A percentile compares a stretch with the other conserved stretches of the same genome.
phyloP scores from a whole-genome alignment of 768 basidiomycete species.

The Kwoniella botswanensis region DNA sequence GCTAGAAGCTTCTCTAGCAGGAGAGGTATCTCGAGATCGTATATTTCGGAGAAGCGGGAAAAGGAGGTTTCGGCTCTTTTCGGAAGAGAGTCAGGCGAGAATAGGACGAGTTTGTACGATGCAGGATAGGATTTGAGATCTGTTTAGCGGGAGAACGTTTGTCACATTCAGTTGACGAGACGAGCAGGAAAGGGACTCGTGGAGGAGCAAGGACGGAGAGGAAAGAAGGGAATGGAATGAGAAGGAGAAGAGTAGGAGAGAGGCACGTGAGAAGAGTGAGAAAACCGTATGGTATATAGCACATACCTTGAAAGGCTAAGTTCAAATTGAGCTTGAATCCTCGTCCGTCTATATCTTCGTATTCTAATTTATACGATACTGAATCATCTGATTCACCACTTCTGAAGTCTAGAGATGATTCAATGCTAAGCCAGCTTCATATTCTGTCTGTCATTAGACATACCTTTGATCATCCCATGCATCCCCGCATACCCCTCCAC shows the following conservation, averaged over 20 bases:
- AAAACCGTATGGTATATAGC: too few species aligned
- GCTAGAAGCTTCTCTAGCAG: constrained; percentile 26
- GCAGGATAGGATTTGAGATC: constrained; percentile 28
- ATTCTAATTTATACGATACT: too few species aligned
- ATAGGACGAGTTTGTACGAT: constrained; percentile 15
- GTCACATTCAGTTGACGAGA: too few species aligned
- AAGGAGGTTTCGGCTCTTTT: constrained; percentile 21
- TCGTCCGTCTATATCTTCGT: too few species aligned
- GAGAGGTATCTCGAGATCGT: constrained; percentile 25
- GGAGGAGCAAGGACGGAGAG: not conserved
- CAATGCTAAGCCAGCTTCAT: too few species aligned
- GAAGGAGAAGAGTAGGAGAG: too few species aligned
- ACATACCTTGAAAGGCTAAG: too few species aligned
- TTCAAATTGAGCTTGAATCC: too few species aligned
- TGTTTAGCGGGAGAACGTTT: not conserved
- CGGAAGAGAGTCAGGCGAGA: constrained; percentile 2
- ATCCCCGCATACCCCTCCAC: constrained; percentile 45
- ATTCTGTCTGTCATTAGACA: constrained; percentile 1
- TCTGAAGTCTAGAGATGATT: too few species aligned
- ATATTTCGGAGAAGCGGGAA: constrained; percentile 28
- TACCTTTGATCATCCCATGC: constrained; percentile 24
- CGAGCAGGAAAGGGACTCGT: not conserved
- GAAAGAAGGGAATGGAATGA: too few species aligned
- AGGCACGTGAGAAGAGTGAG: too few species aligned
- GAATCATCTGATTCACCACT: too few species aligned